Evolutionary conservation across 1,139 yeast species (phyloP).

Genomic region (Geotrichum restrictum): DNA sequence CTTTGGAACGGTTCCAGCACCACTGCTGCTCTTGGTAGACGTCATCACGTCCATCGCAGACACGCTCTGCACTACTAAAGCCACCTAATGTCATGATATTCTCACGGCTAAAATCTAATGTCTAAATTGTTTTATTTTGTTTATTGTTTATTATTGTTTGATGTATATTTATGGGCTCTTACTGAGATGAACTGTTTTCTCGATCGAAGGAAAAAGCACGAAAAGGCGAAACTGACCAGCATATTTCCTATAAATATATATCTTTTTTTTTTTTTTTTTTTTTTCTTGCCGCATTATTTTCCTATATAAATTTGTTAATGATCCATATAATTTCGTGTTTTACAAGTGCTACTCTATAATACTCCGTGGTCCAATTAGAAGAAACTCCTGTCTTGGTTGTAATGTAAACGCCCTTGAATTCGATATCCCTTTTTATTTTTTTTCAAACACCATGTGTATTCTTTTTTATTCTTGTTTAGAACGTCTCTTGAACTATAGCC

Average conservation of each 20-base stretch:
- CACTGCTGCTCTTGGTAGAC: background rate
- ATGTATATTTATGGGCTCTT: background rate
- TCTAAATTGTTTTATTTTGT: background rate
- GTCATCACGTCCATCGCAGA: conserved; percentile 1
- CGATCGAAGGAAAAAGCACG: background rate
- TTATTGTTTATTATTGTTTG: background rate
- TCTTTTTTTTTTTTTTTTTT: background rate
- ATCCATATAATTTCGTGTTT: too few species aligned
- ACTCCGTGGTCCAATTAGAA: too few species aligned
- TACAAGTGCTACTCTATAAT: too few species aligned
- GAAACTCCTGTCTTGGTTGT: too few species aligned
- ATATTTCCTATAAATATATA: background rate
- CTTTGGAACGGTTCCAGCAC: background rate
- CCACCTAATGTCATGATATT: background rate
- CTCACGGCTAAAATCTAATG: background rate
- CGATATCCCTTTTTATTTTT: too few species aligned
- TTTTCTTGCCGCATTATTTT: background rate
- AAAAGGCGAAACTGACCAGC: background rate
- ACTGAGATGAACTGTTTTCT: background rate
- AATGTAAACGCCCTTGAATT: too few species aligned
- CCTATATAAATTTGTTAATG: too few species aligned
- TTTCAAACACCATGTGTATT: too few species aligned
- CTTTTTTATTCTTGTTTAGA: too few species aligned
- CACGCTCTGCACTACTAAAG: background rate
- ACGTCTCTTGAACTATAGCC: too few species aligned